Percentiles rank a stretch among this genome's conserved stretches.
These are phyloP conservation scores for Microcyclosporella mali DNA, from an alignment of 2,329 filamentous ascomycete genomes.

Conservation along the genomic window DNA sequence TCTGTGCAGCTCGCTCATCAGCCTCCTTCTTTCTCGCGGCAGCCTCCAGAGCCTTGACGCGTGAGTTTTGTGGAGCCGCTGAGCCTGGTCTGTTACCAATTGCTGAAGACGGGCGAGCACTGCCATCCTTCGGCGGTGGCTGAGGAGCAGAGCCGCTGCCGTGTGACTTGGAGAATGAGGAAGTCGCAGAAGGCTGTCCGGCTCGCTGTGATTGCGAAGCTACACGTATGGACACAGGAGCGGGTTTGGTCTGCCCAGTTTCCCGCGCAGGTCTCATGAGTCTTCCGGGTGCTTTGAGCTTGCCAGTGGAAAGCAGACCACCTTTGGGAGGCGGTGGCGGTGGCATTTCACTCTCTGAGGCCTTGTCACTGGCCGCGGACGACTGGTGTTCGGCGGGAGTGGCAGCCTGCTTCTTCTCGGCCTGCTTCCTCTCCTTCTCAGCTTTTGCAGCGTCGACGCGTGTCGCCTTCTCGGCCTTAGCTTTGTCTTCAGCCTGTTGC, in stretches of 20 bases:
- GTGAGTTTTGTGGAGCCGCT: conserved; percentile 47
- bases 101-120: conserved; percentile 61
- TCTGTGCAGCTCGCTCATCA: conserved; percentile 72
- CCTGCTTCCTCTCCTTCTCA: conserved; percentile 30
- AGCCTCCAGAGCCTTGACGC: conserved; percentile 56
- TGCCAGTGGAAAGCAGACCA: conserved; percentile 36
- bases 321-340: conserved; percentile 53
- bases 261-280: conserved; percentile 39
- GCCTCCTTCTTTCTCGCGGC: conserved; percentile 78
- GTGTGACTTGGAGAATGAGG: conserved; percentile 23
- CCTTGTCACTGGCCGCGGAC: conserved; percentile 33
- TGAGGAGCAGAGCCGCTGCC: background rate
- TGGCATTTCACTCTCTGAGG: conserved; percentile 48
- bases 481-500: conserved; percentile 46
- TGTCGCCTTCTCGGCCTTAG: conserved; percentile 34
- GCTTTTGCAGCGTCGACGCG: conserved; percentile 32
- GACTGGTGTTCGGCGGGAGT: conserved; percentile 20
- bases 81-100: conserved; percentile 39
- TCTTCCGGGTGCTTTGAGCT: conserved; percentile 31
- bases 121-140: conserved; percentile 43
- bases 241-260: conserved; percentile 58
- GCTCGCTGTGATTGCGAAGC: conserved; percentile 41
- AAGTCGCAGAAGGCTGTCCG: conserved; percentile 16
- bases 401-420: conserved; percentile 10
- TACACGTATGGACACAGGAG: conserved; percentile 66